phyloP scores from a whole-genome alignment of 2,329 filamentous ascomycete species.

The Talaromyces sp. region DNA sequence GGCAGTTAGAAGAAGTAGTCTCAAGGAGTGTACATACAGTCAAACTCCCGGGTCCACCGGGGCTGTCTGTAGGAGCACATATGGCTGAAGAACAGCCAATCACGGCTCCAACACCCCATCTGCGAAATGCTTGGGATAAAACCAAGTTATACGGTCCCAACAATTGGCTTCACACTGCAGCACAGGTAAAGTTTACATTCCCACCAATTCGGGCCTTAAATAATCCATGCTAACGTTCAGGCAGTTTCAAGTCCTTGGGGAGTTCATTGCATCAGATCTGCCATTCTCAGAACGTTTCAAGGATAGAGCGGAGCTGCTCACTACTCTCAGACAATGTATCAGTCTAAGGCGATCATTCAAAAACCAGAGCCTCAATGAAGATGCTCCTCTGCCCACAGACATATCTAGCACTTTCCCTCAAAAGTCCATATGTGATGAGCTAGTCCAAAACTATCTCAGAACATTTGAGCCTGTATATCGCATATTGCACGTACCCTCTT shows the following conservation, averaged over 20 bases:
- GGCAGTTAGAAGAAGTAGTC: constrained; percentile 1
- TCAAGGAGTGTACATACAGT: neutral
- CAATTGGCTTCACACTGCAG: constrained; percentile 8
- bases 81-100: neutral
- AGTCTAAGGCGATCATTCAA: neutral
- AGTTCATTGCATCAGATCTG: neutral
- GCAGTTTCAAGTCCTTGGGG: constrained; percentile 11
- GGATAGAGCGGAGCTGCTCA: neutral
- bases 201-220: neutral
- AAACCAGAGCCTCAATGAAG: neutral
- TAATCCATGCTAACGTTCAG: neutral
- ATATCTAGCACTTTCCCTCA: constrained; percentile 4
- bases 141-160: constrained; percentile 6
- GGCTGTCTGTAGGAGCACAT: neutral
- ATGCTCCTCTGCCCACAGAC: constrained; percentile 8
- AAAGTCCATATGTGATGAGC: constrained; percentile 6
- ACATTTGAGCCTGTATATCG: constrained; percentile 37
- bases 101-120: neutral
- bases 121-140: constrained; percentile 2
- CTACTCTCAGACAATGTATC: neutral
- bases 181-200: neutral
- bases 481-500: constrained; percentile 38
- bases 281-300: neutral
- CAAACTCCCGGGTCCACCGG: neutral
- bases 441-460: constrained; percentile 35